phyloP scores from a whole-genome alignment of 768 basidiomycete genomes.

The Cyathus striatus region DNA sequence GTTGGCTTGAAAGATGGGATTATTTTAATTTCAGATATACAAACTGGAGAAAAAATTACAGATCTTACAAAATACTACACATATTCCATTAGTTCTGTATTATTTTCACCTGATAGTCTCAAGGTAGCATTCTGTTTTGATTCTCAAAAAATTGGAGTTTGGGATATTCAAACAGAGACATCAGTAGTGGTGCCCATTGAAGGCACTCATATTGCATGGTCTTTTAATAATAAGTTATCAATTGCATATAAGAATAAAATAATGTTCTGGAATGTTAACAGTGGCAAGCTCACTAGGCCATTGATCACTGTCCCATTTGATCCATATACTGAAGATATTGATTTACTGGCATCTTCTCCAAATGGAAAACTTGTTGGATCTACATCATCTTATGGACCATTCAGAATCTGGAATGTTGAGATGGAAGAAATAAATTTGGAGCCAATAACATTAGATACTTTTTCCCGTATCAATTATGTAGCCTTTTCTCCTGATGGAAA shows the following conservation, averaged over 20 bases:
- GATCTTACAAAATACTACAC: neutral
- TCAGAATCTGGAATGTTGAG: neutral
- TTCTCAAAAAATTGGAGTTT: neutral
- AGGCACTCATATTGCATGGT: too few relatives aligned
- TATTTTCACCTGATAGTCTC: too few relatives aligned
- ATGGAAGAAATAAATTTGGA: neutral
- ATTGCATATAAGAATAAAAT: too few relatives aligned
- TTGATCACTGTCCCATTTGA: too few relatives aligned
- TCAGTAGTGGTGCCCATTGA: neutral
- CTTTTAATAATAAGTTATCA: too few relatives aligned
- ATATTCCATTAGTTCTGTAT: neutral
- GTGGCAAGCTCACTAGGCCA: too few relatives aligned
- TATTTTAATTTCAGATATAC: conserved; percentile 5
- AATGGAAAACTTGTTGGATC: neutral
- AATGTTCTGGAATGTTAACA: too few relatives aligned
- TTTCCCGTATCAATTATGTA: neutral
- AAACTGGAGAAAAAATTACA: conserved; percentile 1
- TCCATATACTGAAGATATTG: neutral
- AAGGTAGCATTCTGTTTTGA: too few relatives aligned
- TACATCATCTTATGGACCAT: neutral
- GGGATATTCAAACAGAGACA: neutral
- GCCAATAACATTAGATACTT: neutral
- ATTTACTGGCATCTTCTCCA: neutral
- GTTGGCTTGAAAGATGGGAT: conserved; percentile 5
- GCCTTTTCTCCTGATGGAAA: neutral